phyloP scores from a whole-genome alignment of 202 grass and related monocot species.

The Zizania palustris region DNA sequence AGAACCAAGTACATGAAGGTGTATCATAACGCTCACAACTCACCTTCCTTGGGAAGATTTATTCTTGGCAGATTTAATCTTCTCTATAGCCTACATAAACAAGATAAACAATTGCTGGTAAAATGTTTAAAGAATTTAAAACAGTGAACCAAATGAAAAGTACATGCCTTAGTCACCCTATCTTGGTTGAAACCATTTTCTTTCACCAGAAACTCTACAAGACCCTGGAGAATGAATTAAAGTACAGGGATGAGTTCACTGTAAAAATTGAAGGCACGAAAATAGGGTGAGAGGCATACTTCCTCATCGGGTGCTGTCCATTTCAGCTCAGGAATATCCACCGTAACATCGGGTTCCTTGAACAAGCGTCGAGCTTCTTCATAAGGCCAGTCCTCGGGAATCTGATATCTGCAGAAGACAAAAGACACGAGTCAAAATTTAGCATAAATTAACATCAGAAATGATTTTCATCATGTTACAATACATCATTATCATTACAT shows the following conservation, averaged over 20 bases:
- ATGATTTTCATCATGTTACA: slow-evolving; percentile 8
- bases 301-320: slow-evolving; percentile 94
- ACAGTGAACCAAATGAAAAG: slow-evolving; percentile 25
- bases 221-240: slow-evolving; percentile 55
- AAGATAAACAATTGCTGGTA: slow-evolving; percentile 30
- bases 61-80: slow-evolving; percentile 91
- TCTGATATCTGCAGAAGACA: slow-evolving; percentile 72
- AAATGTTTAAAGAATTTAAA: slow-evolving; percentile 20
- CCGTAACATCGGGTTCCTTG: slow-evolving; percentile 79
- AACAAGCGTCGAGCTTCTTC: slow-evolving; percentile 86
- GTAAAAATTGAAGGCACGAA: slow-evolving; percentile 24
- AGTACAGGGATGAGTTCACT: not conserved
- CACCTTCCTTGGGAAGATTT: slow-evolving; percentile 95
- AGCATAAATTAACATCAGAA: slow-evolving; percentile 28
- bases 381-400: slow-evolving; percentile 95
- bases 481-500: slow-evolving; percentile 26
- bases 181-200: slow-evolving; percentile 95
- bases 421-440: slow-evolving; percentile 23
- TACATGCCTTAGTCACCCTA: slow-evolving; percentile 79
- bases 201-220: slow-evolving; percentile 81
- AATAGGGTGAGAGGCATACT: slow-evolving; percentile 39
- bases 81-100: slow-evolving; percentile 85
- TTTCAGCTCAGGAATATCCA: slow-evolving; percentile 89
- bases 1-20: slow-evolving; percentile 21
- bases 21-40: slow-evolving; percentile 47